A percentile compares a stretch with the other conserved stretches of the same genome.
These are phyloP conservation scores for Ogataea hybrid DNA, from an alignment of 1,139 yeast genomes.

Conservation along the genomic window DNA sequence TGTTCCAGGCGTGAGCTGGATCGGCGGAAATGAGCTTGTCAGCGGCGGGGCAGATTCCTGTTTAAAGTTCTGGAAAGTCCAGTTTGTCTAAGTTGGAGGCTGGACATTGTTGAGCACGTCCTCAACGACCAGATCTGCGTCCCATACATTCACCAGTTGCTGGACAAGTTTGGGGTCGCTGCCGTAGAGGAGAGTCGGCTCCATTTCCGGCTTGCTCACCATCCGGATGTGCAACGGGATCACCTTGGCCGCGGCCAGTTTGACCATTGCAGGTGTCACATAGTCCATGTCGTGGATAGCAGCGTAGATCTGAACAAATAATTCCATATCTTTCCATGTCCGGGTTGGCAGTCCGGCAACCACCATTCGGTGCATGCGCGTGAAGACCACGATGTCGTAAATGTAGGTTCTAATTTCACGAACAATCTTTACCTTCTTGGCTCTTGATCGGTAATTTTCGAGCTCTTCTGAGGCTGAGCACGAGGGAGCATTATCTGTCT, in stretches of 20 bases:
- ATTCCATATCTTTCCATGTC: conserved; percentile 41
- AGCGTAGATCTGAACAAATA: conserved; percentile 40
- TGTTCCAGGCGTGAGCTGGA: conserved; percentile 74
- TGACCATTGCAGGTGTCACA: conserved; percentile 51
- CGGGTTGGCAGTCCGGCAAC: conserved; percentile 47
- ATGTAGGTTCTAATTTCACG: conserved; percentile 51
- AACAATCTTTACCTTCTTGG: conserved; percentile 30
- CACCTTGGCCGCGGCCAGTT: conserved; percentile 44
- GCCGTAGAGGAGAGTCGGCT: conserved; percentile 52
- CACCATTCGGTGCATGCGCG: conserved; percentile 51
- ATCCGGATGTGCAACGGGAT: conserved; percentile 45
- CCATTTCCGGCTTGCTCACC: conserved; percentile 38
- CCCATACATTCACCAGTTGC: conserved; percentile 42
- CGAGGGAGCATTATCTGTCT: background rate
- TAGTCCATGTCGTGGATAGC: conserved; percentile 38
- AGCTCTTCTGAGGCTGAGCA: conserved; percentile 2
- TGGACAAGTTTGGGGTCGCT: conserved; percentile 43
- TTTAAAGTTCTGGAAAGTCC: conserved; percentile 66
- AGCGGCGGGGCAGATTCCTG: conserved; percentile 83
- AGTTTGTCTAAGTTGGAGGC: conserved; percentile 39
- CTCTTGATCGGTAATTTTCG: conserved; percentile 10
- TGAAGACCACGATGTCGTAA: conserved; percentile 49
- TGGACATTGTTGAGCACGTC: conserved; percentile 46
- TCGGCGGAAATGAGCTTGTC: conserved; percentile 43
- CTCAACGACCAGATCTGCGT: conserved; percentile 45